phyloP scores from a whole-genome alignment of 2,329 filamentous ascomycete species.

The Beauveria scarabaeidicola region DNA sequence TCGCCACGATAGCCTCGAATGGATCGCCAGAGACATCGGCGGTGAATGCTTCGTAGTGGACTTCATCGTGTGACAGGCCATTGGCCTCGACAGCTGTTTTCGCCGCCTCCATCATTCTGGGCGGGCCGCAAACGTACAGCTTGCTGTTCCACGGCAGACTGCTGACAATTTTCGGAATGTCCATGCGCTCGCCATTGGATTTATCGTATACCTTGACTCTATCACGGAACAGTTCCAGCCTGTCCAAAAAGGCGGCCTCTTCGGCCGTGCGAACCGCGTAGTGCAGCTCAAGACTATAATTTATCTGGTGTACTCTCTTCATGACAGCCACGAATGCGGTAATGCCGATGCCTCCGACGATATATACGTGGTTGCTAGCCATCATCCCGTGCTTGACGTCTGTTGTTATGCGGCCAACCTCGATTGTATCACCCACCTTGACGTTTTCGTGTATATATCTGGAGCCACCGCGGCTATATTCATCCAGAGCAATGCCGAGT shows the following conservation, averaged over 20 bases:
- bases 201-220: slow-evolving; percentile 45
- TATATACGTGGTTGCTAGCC: slow-evolving; percentile 52
- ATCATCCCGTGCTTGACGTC: slow-evolving; percentile 36
- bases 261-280: slow-evolving; percentile 45
- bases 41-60: slow-evolving; percentile 54
- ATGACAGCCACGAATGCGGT: slow-evolving; percentile 53
- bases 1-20: slow-evolving; percentile 47
- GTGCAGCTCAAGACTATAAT: slow-evolving; percentile 46
- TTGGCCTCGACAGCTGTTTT: slow-evolving; percentile 29
- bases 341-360: slow-evolving; percentile 57
- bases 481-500: slow-evolving; percentile 49
- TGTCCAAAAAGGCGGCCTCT: slow-evolving; percentile 47
- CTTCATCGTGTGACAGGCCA: slow-evolving; percentile 38
- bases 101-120: slow-evolving; percentile 47
- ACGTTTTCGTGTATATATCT: slow-evolving; percentile 44
- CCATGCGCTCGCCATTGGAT: slow-evolving; percentile 40
- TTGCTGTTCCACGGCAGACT: slow-evolving; percentile 43
- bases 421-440: slow-evolving; percentile 39
- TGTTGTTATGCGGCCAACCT: slow-evolving; percentile 41
- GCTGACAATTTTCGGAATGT: slow-evolving; percentile 42
- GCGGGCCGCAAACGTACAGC: slow-evolving; percentile 54
- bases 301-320: slow-evolving; percentile 31
- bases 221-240: slow-evolving; percentile 32
- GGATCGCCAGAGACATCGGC: slow-evolving; percentile 47
- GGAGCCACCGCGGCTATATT: slow-evolving; percentile 51